Conservation (phyloP, 371 early-diverging fungal species). For the Mortierella sp. region DNA sequence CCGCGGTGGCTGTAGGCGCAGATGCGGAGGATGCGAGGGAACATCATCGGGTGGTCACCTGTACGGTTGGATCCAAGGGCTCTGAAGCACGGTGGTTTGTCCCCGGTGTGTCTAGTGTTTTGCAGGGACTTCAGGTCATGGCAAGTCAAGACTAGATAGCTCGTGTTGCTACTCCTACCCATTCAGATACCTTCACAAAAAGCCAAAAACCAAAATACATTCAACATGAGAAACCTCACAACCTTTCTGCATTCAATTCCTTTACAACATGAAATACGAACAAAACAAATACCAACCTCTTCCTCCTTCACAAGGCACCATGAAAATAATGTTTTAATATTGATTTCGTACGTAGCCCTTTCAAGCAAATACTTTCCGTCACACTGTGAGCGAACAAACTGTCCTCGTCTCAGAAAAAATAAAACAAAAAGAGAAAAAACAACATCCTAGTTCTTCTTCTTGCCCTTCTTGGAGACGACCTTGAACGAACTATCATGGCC, state of each 20-base stretch:
- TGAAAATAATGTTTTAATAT: not conserved
- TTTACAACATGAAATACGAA: not conserved
- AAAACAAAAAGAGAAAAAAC: not conserved
- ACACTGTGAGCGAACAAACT: not conserved
- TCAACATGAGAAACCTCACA: too few relatives aligned
- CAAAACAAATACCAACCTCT: not conserved
- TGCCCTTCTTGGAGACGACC: constrained; percentile 72
- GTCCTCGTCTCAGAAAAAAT: not conserved
- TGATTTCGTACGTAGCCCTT: not conserved
- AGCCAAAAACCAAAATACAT: not conserved
- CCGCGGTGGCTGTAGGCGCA: not conserved
- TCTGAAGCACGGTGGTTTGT: constrained; percentile 72
- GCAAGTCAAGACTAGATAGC: constrained; percentile 7
- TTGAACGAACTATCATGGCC: constrained; percentile 57
- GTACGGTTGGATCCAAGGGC: constrained; percentile 71
- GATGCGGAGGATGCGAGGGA: not conserved
- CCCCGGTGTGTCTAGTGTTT: constrained; percentile 65
- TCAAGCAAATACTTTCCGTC: too few relatives aligned
- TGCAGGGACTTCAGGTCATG: constrained; percentile 57
- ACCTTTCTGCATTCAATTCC: too few relatives aligned
- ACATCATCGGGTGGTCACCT: constrained; percentile 62
- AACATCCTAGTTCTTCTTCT: constrained; percentile 50
- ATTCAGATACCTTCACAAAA: not conserved
- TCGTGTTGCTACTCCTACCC: too few relatives aligned
- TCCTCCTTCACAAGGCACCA: not conserved